Evolutionary conservation across 257 asterid genomes (phyloP).

Genomic region (Petunia axillaris): DNA sequence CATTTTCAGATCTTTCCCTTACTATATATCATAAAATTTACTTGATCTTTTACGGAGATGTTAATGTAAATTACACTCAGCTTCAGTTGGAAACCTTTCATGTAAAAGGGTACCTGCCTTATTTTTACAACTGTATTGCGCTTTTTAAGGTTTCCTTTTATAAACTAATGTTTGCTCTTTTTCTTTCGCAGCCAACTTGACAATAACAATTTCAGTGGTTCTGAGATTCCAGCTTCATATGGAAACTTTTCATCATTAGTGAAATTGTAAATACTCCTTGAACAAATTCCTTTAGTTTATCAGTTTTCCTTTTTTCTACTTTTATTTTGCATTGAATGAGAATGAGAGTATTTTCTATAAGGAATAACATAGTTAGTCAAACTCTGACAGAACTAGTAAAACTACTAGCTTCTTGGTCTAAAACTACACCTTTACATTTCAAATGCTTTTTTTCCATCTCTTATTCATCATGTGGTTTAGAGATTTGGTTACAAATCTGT

Average conservation of each 20-base stretch:
- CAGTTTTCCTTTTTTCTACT: background rate
- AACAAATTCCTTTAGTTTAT: slow-evolving; percentile 18
- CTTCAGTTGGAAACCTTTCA: slow-evolving; percentile 12
- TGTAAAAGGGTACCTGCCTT: slow-evolving; percentile 10
- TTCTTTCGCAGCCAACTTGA: slow-evolving; percentile 48
- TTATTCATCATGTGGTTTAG: slow-evolving; percentile 20
- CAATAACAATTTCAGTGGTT: slow-evolving; percentile 50
- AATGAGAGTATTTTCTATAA: background rate
- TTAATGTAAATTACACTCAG: slow-evolving; percentile 11
- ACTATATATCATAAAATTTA: background rate
- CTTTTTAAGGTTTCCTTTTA: background rate
- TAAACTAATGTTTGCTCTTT: slow-evolving; percentile 15
- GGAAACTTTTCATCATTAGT: slow-evolving; percentile 40
- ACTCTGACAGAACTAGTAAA: background rate
- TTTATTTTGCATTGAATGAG: background rate
- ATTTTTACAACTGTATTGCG: background rate
- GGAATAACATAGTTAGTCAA: slow-evolving; percentile 4
- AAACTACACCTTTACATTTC: slow-evolving; percentile 15
- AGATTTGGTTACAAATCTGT: background rate
- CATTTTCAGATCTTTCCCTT: slow-evolving; percentile 11
- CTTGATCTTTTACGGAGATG: background rate
- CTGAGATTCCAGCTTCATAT: slow-evolving; percentile 49
- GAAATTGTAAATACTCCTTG: slow-evolving; percentile 42
- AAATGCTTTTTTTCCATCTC: slow-evolving; percentile 10
- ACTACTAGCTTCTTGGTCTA: no score